Evolutionary conservation across 2,329 filamentous ascomycete genomes (phyloP), one percentile per base, ranked within the genome.

Genomic region (Alternaria ventricosa): DNA sequence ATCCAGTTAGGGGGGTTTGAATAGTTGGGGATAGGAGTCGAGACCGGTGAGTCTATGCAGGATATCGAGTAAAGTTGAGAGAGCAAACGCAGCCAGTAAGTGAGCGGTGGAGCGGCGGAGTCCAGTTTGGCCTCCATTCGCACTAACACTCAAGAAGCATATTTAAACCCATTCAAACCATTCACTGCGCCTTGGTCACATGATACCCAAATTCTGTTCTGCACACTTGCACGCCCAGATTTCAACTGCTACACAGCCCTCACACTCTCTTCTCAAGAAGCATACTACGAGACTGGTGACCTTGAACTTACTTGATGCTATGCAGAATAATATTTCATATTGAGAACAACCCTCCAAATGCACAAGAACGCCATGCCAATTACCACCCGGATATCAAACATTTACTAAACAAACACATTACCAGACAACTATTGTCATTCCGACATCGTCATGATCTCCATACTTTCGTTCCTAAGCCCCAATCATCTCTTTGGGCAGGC

Each of bases 401-500:
- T 44, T 20, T 23, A 33, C 49, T 47, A 54, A 18, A 27, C 54
- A 28, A 36, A 57, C 36, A 55, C 6, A 59, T 28, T 51, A 18
- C 25, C 23, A 50, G 36, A 30, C 33, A 44, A 55, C 47, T 60
- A 56, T 47, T 44, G 9, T 47, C 9, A 36, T 25, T 57, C 12
- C 30, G 12, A 23, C 55, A 43, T 55, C 11, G 20, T 36, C 28
- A n/a, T 36, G 4, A 53, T 58, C 36, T 30, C 33, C 30, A 44
- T 15, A 27, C 22, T 41, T 54, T 25, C 41, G 20, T 27, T 18
- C 55, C 36, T 59, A 66, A 28, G 61, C 51, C n/a, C 54, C 61
- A 51, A 66, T 53, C 23, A 61, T 51, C 66, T 89, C 87, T 82
- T 91, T 94, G 4, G 94, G 94, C 74, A 97, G 80, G 80, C 96